phyloP scores from a whole-genome alignment of 441 rosid species.

The Pelargonium fulgidum region DNA sequence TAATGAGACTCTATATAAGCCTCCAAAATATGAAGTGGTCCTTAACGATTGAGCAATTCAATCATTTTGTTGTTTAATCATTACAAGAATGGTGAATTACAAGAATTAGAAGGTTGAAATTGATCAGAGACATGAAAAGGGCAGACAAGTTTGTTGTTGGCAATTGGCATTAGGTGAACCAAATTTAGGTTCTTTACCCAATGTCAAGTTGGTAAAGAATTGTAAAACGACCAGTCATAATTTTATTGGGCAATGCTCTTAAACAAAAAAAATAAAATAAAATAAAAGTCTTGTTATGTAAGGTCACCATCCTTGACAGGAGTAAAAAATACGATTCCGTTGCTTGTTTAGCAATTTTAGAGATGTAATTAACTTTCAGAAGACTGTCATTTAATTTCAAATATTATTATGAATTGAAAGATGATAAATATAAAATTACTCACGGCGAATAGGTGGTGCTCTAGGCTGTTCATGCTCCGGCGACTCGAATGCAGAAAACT shows the following conservation, averaged over 20 bases:
- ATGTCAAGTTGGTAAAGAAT: constrained; percentile 3
- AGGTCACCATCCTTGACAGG: constrained; percentile 35
- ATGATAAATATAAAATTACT: constrained; percentile 19
- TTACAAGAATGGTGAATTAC: not conserved
- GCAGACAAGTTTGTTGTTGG: not conserved
- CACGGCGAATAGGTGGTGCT: constrained; percentile 74
- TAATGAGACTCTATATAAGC: no score
- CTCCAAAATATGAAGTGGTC: no score
- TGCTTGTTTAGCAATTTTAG: constrained; percentile 6
- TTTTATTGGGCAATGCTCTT: not conserved
- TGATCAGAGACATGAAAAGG: no score
- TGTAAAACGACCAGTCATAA: constrained; percentile 1
- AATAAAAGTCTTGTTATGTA: constrained; percentile 15
- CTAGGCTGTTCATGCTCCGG: constrained; percentile 52
- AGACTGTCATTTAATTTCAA: not conserved
- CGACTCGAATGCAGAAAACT: constrained; percentile 35
- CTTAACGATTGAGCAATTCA: no score
- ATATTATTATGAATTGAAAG: not conserved
- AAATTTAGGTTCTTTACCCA: not conserved
- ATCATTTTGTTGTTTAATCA: no score
- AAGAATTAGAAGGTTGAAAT: not conserved
- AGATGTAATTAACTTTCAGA: not conserved
- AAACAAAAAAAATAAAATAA: not conserved
- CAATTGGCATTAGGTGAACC: not conserved
- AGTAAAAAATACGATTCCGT: constrained; percentile 9